A percentile compares a stretch with the other conserved stretches of the same genome.
These are phyloP conservation scores for Hyaloraphidium curvatum DNA, from an alignment of 192 early-diverging fungal genomes.

Conservation along the genomic window DNA sequence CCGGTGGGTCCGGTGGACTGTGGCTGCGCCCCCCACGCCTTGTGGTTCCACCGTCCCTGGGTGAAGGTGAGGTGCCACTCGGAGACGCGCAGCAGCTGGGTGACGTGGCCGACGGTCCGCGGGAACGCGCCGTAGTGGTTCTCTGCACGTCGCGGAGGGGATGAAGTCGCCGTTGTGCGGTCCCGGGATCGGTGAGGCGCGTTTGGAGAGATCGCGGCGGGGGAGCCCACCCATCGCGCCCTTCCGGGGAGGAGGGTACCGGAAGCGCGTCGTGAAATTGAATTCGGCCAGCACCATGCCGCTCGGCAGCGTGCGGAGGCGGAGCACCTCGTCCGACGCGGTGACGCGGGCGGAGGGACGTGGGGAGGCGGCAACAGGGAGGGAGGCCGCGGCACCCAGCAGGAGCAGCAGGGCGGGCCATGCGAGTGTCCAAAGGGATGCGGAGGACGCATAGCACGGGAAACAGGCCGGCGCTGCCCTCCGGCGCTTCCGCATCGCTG, in stretches of 20 bases:
- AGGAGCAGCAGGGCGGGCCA: too few species aligned
- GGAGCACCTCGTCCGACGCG: slow-evolving; percentile 29
- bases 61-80: slow-evolving; percentile 78
- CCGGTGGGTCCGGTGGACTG: slow-evolving; percentile 49
- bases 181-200: slow-evolving; percentile 11
- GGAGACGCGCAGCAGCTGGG: slow-evolving; percentile 47
- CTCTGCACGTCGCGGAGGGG: slow-evolving; percentile 6
- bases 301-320: slow-evolving; percentile 46
- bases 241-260: slow-evolving; percentile 14
- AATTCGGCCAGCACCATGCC: slow-evolving; percentile 70
- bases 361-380: too few species aligned
- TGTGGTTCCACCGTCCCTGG: slow-evolving; percentile 71
- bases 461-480: too few species aligned
- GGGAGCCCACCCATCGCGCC: background rate
- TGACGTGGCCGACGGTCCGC: slow-evolving; percentile 63
- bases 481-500: too few species aligned
- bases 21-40: slow-evolving; percentile 37
- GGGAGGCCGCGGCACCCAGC: too few species aligned
- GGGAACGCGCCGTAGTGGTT: slow-evolving; percentile 68
- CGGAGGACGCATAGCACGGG: too few species aligned
- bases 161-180: background rate
- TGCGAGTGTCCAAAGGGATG: too few species aligned
- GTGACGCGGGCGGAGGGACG: too few species aligned
- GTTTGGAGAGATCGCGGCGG: background rate
- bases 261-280: slow-evolving; percentile 29